Evolutionary conservation across 352 stramenopile genomes (phyloP).

Genomic region (Phytophthora syringae): DNA sequence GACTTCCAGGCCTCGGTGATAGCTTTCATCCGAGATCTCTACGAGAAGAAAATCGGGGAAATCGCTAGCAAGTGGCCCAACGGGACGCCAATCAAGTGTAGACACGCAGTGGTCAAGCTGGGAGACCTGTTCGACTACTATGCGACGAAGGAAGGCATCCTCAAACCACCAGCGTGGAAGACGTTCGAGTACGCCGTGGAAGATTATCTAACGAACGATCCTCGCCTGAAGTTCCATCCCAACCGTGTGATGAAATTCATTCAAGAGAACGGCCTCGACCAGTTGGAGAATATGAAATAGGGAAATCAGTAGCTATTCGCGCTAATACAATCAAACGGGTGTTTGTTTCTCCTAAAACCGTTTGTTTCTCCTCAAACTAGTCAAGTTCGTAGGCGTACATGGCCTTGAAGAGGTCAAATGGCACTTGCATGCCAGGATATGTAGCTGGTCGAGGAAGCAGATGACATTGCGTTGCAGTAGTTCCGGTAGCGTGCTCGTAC

Average conservation of each 20-base stretch:
- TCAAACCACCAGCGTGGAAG: slow-evolving; percentile 25
- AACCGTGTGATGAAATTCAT: slow-evolving; percentile 10
- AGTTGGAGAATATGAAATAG: slow-evolving; percentile 10
- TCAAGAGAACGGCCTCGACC: neutral
- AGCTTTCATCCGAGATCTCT: neutral
- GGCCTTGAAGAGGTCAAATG: neutral
- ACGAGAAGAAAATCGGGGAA: slow-evolving; percentile 12
- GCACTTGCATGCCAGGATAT: neutral
- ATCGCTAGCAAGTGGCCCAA: slow-evolving; percentile 7
- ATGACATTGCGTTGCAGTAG: neutral
- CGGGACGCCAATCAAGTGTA: slow-evolving; percentile 7
- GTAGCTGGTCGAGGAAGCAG: neutral
- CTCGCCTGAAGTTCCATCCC: slow-evolving; percentile 26
- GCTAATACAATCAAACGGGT: no score
- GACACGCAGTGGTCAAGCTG: slow-evolving; percentile 15
- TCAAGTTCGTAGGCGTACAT: neutral
- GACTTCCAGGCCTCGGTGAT: no score
- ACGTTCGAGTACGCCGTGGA: slow-evolving; percentile 31
- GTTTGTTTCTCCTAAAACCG: no score
- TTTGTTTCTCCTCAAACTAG: no score
- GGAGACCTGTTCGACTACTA: slow-evolving; percentile 34
- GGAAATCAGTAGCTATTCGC: no score
- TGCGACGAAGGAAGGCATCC: slow-evolving; percentile 13
- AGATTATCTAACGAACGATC: slow-evolving; percentile 30
- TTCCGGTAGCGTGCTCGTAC: neutral